Conservation (phyloP, 208 protist species). For the Crithidia bombi region DNA sequence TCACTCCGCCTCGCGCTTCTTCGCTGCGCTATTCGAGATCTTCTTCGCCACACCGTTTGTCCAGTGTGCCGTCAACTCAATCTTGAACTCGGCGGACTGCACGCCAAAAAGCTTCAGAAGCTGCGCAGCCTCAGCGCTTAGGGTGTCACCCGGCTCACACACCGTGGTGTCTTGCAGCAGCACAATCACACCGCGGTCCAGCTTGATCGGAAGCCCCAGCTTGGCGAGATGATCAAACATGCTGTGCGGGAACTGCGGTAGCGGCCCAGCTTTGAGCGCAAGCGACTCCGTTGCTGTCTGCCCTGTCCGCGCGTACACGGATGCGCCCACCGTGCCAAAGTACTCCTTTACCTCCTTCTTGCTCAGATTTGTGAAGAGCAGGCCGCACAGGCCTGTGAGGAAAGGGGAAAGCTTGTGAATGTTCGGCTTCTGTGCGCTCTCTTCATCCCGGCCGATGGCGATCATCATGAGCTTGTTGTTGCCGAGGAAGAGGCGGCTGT, state of each 20-base stretch:
- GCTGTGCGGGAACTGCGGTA: conserved; percentile 92
- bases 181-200: conserved; percentile 91
- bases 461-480: conserved; percentile 96
- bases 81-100: conserved; percentile 83
- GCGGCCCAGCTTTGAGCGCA: conserved; percentile 69
- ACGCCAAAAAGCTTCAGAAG: conserved; percentile 90
- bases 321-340: conserved; percentile 75
- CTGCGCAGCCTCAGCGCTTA: conserved; percentile 91
- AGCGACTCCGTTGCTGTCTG: conserved; percentile 75
- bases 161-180: conserved; percentile 90
- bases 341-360: conserved; percentile 92
- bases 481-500: conserved; percentile 92
- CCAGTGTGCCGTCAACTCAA: conserved; percentile 90
- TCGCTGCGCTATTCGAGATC: conserved; percentile 35
- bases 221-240: conserved; percentile 93
- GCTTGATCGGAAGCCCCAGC: conserved; percentile 91
- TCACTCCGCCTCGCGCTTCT: conserved; percentile 10
- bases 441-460: conserved; percentile 86
- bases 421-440: conserved; percentile 77
- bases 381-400: conserved; percentile 86
- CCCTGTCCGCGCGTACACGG: conserved; percentile 89
- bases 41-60: conserved; percentile 82
- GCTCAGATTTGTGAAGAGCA: conserved; percentile 92
- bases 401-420: conserved; percentile 91
- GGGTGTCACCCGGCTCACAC: conserved; percentile 86